These are phyloP conservation scores for Vinca minor DNA, from an alignment of 257 asterid species.

Conservation along the genomic window DNA sequence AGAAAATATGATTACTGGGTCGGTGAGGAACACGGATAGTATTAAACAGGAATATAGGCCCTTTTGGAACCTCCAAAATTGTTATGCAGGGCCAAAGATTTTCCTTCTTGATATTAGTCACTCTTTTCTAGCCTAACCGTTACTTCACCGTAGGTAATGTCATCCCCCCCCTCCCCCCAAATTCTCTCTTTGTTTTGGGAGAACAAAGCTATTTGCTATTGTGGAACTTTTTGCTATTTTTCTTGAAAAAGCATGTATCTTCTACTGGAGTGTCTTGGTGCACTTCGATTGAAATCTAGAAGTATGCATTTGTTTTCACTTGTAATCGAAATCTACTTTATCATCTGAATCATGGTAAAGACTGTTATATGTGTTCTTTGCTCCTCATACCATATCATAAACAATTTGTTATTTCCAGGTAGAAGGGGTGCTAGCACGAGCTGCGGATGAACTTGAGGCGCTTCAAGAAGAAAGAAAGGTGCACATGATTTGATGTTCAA, in stretches of 20 bases:
- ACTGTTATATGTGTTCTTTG: background rate
- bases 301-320: too few species aligned
- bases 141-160: background rate
- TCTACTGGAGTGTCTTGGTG: background rate
- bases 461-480: conserved; percentile 97
- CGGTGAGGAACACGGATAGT: background rate
- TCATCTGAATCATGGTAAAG: background rate
- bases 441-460: conserved; percentile 67
- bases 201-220: background rate
- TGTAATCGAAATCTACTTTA: too few species aligned
- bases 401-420: conserved; percentile 34
- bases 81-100: background rate
- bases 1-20: background rate
- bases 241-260: background rate
- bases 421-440: conserved; percentile 84
- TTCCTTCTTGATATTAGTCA: background rate
- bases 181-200: background rate
- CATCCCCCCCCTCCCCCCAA: too few species aligned
- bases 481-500: conserved; percentile 10
- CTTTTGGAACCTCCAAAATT: background rate
- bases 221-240: background rate
- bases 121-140: background rate
- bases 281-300: background rate
- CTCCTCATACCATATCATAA: background rate
- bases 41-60: background rate